Percentiles rank a stretch among this genome's conserved stretches.
These are phyloP conservation scores for Colletotrichum sublineola DNA, from an alignment of 2,329 filamentous ascomycete genomes.

Conservation along the genomic window DNA sequence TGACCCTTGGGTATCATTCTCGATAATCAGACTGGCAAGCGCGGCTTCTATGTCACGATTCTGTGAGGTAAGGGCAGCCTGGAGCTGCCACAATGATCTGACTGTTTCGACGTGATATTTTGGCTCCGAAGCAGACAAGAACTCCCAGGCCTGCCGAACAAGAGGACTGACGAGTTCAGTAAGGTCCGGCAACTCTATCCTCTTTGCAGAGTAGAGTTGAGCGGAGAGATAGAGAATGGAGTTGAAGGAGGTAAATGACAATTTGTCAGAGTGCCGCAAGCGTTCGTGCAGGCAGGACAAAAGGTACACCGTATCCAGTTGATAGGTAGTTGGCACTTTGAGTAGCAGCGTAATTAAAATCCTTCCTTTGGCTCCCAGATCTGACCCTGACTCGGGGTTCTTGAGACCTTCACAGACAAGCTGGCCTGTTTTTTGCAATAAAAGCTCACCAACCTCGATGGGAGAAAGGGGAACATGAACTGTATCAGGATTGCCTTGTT, in stretches of 20 bases:
- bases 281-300: conserved; percentile 65
- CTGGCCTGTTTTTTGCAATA: conserved; percentile 71
- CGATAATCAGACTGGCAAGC: conserved; percentile 77
- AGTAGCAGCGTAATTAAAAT: conserved; percentile 70
- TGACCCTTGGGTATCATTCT: conserved; percentile 61
- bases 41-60: conserved; percentile 85
- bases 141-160: conserved; percentile 81
- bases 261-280: conserved; percentile 53
- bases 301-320: conserved; percentile 60
- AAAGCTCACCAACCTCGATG: conserved; percentile 69
- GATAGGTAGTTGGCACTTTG: conserved; percentile 62
- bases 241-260: conserved; percentile 69
- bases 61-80: conserved; percentile 75
- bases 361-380: conserved; percentile 69
- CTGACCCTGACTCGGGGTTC: conserved; percentile 56
- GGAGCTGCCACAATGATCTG: conserved; percentile 86
- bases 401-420: conserved; percentile 64
- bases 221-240: conserved; percentile 70
- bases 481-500: conserved; percentile 77
- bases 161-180: conserved; percentile 76
- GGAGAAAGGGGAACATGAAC: conserved; percentile 70
- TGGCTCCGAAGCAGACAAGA: conserved; percentile 83
- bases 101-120: conserved; percentile 97
- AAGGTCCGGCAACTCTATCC: conserved; percentile 65
- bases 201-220: conserved; percentile 66